Percentiles rank a stretch among this genome's conserved stretches.
These are phyloP conservation scores for Lentinula guzmanii DNA, from an alignment of 768 basidiomycete genomes.

Conservation along the genomic window DNA sequence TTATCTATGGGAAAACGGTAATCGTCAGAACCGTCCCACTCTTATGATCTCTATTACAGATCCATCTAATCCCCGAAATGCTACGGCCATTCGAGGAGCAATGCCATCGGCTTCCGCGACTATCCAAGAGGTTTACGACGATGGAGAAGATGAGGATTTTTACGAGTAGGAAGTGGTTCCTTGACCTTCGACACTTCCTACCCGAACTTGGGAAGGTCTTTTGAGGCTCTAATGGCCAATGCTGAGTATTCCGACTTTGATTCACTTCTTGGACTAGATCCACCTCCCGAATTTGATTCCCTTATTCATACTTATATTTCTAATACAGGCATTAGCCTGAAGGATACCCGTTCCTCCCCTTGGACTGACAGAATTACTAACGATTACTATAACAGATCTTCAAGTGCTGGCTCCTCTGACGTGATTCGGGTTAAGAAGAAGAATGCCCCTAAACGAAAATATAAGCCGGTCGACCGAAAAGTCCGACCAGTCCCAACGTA, in stretches of 20 bases:
- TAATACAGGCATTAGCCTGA: not conserved
- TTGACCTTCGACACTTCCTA: not conserved
- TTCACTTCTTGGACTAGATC: not conserved
- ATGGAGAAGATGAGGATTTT: not conserved
- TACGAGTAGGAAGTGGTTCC: no score
- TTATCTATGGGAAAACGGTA: not conserved
- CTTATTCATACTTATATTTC: constrained; percentile 1
- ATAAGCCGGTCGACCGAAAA: not conserved
- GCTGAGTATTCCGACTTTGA: not conserved
- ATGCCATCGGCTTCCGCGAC: no score
- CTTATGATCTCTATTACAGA: not conserved
- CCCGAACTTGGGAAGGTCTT: constrained; percentile 7
- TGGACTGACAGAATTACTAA: constrained; percentile 2
- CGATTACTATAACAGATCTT: no score
- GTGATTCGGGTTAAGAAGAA: no score
- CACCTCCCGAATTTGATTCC: not conserved
- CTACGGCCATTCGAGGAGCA: not conserved
- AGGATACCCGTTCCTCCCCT: not conserved
- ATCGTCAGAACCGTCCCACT: not conserved
- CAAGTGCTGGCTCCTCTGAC: no score
- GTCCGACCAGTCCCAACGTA: not conserved
- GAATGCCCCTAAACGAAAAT: no score
- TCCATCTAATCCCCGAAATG: constrained; percentile 3
- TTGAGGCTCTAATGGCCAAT: constrained; percentile 8
- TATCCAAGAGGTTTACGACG: no score